phyloP scores from a whole-genome alignment of 495 filamentous ascomycete species.

The Annulohypoxylon stygium region DNA sequence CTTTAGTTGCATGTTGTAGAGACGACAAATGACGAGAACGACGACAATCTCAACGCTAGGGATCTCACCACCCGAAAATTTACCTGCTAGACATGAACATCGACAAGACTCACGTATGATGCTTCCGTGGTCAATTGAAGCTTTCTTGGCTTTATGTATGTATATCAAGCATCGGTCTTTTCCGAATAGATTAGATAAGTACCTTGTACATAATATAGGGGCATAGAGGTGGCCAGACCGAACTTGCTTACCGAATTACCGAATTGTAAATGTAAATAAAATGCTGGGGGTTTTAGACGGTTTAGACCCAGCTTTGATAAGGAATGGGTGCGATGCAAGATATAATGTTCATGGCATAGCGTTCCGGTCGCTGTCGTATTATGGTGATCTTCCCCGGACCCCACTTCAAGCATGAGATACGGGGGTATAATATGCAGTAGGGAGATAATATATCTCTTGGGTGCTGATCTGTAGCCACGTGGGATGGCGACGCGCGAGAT shows the following conservation, averaged over 20 bases:
- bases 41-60: neutral
- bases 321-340: conserved; percentile 8
- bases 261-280: neutral
- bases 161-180: conserved; percentile 4
- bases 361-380: conserved; percentile 1
- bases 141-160: neutral
- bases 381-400: conserved; percentile 31
- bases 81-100: neutral
- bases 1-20: neutral
- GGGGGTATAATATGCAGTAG: conserved; percentile 5
- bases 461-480: conserved; percentile 15
- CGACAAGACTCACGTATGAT: neutral
- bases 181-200: conserved; percentile 18
- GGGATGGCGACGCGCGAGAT: neutral
- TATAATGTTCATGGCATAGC: conserved; percentile 1
- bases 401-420: conserved; percentile 22
- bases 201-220: too few relatives aligned
- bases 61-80: neutral
- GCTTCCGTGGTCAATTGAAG: neutral
- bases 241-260: conserved; percentile 7
- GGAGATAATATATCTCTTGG: neutral
- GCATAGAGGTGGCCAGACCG: too few relatives aligned
- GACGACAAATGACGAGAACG: neutral
- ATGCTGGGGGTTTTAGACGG: neutral
- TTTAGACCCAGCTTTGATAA: conserved; percentile 19